Base-by-base conservation (phyloP, 306 rosid species). In the Urtica urens region DNA sequence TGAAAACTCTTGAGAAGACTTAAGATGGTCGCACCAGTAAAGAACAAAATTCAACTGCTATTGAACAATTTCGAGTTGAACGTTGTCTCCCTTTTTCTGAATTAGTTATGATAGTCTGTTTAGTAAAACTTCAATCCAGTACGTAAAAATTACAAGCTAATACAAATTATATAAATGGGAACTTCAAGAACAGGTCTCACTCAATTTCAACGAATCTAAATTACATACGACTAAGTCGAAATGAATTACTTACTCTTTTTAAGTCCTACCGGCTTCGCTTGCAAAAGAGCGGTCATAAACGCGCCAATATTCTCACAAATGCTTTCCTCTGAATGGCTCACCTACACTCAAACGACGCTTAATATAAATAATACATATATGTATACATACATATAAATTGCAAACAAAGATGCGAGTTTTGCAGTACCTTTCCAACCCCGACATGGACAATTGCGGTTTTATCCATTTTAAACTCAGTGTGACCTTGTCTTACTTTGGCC, bases 381-480 rank as follows among this genome's bases (percentile, higher is more conserved):
- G n/a, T 9, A 4, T 9, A 35, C 7, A 35, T 35, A 15, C 39
- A 9, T 35, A 3, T 35, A 35, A 2, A 35, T 9, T 35, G 3
- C 39, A 12, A 35, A 57, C 53, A 37, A 63, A 17, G 16, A 56
- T 5, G n/a, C n/a, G n/a, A n/a, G n/a, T n/a, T n/a, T n/a, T n/a
- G n/a, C n/a, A 20, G 51, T 72, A 90, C 99, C 95, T 90, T 90
- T 58, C 99, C 99, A 53, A 90, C 65, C 52, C 99, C 99, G 45
- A 49, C 81, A 50, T 81, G 99, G 28, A 90, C 87, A 47, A 85
- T 79, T 57, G 99, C 67, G 67, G 82, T 81, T 64, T 77, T 77
- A 68, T 90, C 99, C 99, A 90, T 90, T 67, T 80, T 90, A 65
- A 85, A 90, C 55, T 81, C 94, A 53, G 82, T 70, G 12, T 84